These are phyloP conservation scores for Knoxdaviesia capensis DNA, from an alignment of 2,329 filamentous ascomycete genomes.

Conservation along the genomic window DNA sequence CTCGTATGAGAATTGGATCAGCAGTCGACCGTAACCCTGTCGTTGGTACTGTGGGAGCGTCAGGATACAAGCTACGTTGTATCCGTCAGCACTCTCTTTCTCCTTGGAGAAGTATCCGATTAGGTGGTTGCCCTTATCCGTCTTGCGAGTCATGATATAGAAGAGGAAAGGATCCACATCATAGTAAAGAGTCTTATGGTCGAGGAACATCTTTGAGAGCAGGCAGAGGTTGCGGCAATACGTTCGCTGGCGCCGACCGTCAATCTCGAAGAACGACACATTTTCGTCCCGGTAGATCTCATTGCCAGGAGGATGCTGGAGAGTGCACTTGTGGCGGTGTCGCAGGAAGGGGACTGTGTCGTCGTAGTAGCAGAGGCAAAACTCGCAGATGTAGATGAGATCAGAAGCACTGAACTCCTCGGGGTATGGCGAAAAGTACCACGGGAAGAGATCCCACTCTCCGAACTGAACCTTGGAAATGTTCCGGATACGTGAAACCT, in stretches of 20 bases:
- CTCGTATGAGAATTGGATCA: constrained; percentile 97
- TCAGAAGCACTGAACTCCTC: constrained; percentile 76
- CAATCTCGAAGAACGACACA: constrained; percentile 93
- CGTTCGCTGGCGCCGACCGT: constrained; percentile 79
- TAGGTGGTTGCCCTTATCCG: constrained; percentile 78
- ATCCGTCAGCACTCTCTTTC: constrained; percentile 89
- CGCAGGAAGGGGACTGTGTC: constrained; percentile 64
- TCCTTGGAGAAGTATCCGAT: constrained; percentile 99
- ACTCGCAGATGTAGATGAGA: constrained; percentile 90
- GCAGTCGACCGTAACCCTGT: constrained; percentile 76
- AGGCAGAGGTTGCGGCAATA: constrained; percentile 95
- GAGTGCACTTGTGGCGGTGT: constrained; percentile 73
- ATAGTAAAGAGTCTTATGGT: constrained; percentile 97
- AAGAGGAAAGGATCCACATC: constrained; percentile 98
- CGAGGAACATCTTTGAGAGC: constrained; percentile 86
- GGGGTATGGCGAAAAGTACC: constrained; percentile 98
- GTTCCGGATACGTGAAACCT: constrained; percentile 90
- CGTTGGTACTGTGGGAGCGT: constrained; percentile 92
- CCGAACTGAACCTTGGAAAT: constrained; percentile 91
- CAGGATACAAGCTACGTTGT: constrained; percentile 95
- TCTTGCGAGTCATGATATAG: constrained; percentile 87
- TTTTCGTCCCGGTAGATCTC: constrained; percentile 94
- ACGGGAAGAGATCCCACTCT: constrained; percentile 76
- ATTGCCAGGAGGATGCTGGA: constrained; percentile 87
- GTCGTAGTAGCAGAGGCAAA: constrained; percentile 82